Percentiles rank a stretch among this genome's conserved stretches.
Evolutionary conservation across 345 rosid species (phyloP).

Genomic region (Brassica nigra): DNA sequence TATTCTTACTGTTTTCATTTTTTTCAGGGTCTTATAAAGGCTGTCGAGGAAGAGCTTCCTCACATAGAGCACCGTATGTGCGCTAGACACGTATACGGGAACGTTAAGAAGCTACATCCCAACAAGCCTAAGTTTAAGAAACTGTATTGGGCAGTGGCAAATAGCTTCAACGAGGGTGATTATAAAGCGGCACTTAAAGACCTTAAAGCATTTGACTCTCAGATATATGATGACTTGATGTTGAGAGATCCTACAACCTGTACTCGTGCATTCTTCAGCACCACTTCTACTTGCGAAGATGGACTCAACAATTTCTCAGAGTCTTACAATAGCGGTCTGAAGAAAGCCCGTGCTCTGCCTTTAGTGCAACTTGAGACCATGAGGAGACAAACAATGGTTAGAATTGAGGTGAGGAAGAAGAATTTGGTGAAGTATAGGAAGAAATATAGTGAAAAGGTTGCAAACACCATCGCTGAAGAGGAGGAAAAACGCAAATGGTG

Average conservation of each 20-base stretch:
- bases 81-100: no score
- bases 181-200: not conserved
- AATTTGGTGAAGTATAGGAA: not conserved
- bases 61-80: no score
- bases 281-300: not conserved
- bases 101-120: not conserved
- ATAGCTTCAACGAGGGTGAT: not conserved
- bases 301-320: not conserved
- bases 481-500: not conserved
- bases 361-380: no score
- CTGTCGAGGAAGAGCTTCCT: no score
- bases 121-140: not conserved
- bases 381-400: no score
- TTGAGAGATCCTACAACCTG: not conserved
- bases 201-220: not conserved
- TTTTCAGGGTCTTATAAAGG: no score
- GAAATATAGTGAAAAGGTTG: not conserved
- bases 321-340: no score
- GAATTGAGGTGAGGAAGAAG: no score
- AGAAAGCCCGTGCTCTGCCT: no score
- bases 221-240: not conserved
- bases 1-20: no score
- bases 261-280: not conserved
- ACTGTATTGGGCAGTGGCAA: not conserved
- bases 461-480: not conserved